Percentiles rank a stretch among this genome's conserved stretches.
Conservation (phyloP, 169 alveolate genomes). For the Perkinsus olseni region DNA sequence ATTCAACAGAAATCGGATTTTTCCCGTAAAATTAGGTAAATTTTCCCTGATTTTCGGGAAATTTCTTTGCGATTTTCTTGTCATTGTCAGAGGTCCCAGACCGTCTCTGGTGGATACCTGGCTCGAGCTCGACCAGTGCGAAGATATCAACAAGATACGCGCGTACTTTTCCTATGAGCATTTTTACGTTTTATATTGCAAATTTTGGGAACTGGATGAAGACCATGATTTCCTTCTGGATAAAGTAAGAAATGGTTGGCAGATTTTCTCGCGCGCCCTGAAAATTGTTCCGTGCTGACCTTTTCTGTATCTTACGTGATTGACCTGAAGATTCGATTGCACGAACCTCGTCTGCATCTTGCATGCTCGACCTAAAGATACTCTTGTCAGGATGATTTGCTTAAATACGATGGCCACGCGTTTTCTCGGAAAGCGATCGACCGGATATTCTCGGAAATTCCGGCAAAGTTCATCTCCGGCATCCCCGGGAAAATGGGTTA, state of each 20-base stretch:
- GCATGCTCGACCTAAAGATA: background rate
- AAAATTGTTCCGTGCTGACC: background rate
- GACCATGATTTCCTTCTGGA: slow-evolving; percentile 69
- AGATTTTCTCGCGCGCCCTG: no score
- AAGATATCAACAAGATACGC: slow-evolving; percentile 53
- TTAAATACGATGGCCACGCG: slow-evolving; percentile 69
- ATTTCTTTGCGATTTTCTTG: no score
- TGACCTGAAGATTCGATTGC: no score
- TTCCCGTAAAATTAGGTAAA: background rate
- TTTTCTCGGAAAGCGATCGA: slow-evolving; percentile 66
- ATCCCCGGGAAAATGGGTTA: slow-evolving; percentile 59
- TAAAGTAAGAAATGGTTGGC: slow-evolving; percentile 53
- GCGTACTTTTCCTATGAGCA: slow-evolving; percentile 75
- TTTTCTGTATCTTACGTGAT: background rate
- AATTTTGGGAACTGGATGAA: slow-evolving; percentile 72
- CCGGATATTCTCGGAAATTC: slow-evolving; percentile 65
- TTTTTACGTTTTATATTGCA: slow-evolving; percentile 71
- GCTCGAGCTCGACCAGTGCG: slow-evolving; percentile 47
- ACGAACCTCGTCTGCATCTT: no score
- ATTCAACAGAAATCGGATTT: no score
- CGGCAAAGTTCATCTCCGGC: slow-evolving; percentile 57
- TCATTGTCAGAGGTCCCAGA: background rate
- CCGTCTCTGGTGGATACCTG: background rate
- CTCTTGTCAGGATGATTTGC: background rate
- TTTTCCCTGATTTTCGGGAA: no score